Base-by-base conservation (phyloP, 805 yeast genomes). In the Lipomyces chichibuensis region DNA sequence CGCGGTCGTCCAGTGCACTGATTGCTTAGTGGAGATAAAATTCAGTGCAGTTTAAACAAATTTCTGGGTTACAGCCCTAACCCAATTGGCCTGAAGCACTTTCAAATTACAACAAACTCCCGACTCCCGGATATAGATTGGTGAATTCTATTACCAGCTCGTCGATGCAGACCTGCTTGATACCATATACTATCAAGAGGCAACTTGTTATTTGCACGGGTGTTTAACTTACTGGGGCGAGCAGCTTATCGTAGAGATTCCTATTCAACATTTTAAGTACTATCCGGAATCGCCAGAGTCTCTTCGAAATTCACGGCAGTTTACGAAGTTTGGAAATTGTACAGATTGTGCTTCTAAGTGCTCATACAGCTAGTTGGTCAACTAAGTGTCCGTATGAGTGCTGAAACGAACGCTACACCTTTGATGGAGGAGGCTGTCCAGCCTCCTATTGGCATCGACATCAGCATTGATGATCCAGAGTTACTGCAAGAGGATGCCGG, bases 381-480 rank as follows among this genome's bases (percentile, higher is more conserved):
- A 35, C 17, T 37, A 37, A 8, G 49, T n/a, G 9, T 43, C 49
- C 8, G 11, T 17, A 54, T 29, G 57, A 54, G n/a, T 29, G 35
- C 17, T 17, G 37, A 14, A 8, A n/a, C n/a, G 9, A 20, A 29
- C 3, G 37, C 11, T 17, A 32, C 35, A 32, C 43, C 33, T 7
- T 2, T 29, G n/a, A 54, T 20, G 57, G 37, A 43, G 11, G 37
- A 33, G 35, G 9, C 37, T 14, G 23, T 43, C 3, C 49, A 17
- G 49, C 23, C 49, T 2, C 9, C 23, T 17, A n/a, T 7, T 23
- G 57, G 43, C 23, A 32, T 62, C 13, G 65, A 57, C 13, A 60
- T 65, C 46, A 29, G 17, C 4, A 55, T 65, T 46, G 62, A 65
- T 56, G 65, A 33, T 9, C 35, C 59, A 11, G 37, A n/a, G 17